Conservation (phyloP, 2,329 filamentous ascomycete genomes). For the Pyrenophora graminea region DNA sequence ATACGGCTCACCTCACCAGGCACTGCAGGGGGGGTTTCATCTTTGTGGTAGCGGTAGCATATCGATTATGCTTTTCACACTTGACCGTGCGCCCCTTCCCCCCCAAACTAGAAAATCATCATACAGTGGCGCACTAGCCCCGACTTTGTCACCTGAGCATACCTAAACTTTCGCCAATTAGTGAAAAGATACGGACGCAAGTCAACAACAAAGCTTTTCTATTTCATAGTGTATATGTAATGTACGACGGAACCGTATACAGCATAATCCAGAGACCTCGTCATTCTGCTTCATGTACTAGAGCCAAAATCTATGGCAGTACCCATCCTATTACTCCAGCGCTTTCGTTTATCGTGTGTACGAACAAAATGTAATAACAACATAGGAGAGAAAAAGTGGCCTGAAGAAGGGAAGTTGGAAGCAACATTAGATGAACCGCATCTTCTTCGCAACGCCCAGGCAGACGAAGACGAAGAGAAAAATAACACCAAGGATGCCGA, state of each 20-base stretch:
- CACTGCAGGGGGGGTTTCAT: too few species aligned
- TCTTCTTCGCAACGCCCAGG: slow-evolving; percentile 48
- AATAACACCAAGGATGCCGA: slow-evolving; percentile 63
- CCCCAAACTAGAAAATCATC: too few species aligned
- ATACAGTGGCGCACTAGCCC: too few species aligned
- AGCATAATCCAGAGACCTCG: slow-evolving; percentile 2
- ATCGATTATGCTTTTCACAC: not conserved
- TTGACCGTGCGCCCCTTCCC: not conserved
- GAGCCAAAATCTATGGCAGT: not conserved
- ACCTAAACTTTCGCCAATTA: not conserved
- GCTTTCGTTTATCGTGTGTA: slow-evolving; percentile 7
- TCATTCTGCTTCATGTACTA: not conserved
- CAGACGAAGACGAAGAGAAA: slow-evolving; percentile 49
- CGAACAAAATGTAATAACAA: not conserved
- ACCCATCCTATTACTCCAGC: slow-evolving; percentile 9
- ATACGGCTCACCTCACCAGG: too few species aligned
- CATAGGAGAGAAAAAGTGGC: slow-evolving; percentile 1
- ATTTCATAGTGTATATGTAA: slow-evolving; percentile 10
- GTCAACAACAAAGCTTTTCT: slow-evolving; percentile 12
- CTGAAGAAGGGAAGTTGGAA: not conserved
- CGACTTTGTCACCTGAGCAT: too few species aligned
- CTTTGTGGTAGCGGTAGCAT: too few species aligned
- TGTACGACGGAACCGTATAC: slow-evolving; percentile 7
- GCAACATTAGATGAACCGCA: slow-evolving; percentile 47
- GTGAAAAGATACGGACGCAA: not conserved